Evolutionary conservation across 208 protist genomes (phyloP), one percentile per base, ranked within the genome.

Genomic region (Crithidia brevicula): DNA sequence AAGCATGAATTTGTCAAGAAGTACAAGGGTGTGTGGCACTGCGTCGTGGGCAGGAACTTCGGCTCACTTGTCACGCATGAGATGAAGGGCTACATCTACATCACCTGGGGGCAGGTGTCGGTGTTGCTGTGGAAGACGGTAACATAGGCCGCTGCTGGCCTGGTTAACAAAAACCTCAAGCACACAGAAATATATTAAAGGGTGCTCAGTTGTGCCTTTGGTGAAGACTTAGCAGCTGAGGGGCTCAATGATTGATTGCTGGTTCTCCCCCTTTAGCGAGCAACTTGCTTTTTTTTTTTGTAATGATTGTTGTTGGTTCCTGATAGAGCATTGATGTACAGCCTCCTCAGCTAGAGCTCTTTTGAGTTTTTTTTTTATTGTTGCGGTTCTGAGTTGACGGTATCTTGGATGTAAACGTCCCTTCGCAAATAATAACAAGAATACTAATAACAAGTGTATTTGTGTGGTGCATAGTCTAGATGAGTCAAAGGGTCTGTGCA

Each of bases 11-110:
- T 96, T 57, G 69, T 87, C 25, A 88, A 88, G 64, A 94, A 94
- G 76, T 93, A 96, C 79, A 92, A 94, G 36, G 91, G 91, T 4
- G 49, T 93, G 8, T 99, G 98, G 98, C 99, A 99, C 85, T 99
- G 98, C 86, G 98, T 99, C 64, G 99, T 99, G n/a, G 99, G 99
- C 46, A 92, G 98, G 67, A 99, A 99, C 89, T 99, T 99, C 85
- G 99, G 99, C 45, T 99, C 98, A 28, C 99, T 98, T 74, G 98
- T 99, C 18, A 99, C 99, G 0, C 99, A 99, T 77, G 99, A 99
- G 79, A 99, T 98, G 63, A 97, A 96, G 74, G 84, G 85, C 22
- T 99, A 99, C 81, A 99, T 99, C 72, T 99, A 99, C 88, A 98
- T 99, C 68, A 99, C 99, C 49, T 89, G 99, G 70, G 99, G 98